Conservation (phyloP, 2,329 filamentous ascomycete genomes). For the Ophiostoma triangulosporum region DNA sequence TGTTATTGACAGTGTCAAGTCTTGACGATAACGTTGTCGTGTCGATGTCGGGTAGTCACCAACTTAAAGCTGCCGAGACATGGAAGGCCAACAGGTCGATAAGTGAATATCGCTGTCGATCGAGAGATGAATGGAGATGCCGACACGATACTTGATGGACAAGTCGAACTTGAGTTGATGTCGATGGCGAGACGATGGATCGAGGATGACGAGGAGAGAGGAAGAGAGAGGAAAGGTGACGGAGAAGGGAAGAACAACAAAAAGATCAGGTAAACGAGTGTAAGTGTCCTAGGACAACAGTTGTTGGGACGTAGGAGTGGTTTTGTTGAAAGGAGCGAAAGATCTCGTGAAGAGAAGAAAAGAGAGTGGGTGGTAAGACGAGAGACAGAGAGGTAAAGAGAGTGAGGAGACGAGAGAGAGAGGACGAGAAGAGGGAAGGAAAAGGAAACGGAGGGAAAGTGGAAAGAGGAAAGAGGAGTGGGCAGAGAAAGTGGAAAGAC, state of each 20-base stretch:
- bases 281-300: constrained; percentile 2
- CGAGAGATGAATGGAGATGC: not conserved
- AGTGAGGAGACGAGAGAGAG: constrained; percentile 2
- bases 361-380: constrained; percentile 1
- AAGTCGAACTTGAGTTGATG: not conserved
- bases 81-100: constrained; percentile 1
- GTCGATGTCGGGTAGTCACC: not conserved
- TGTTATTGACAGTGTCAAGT: not conserved
- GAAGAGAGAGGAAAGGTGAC: constrained; percentile 2
- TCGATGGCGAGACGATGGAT: not conserved
- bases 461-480: not conserved
- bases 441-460: constrained; percentile 1
- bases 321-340: constrained; percentile 6
- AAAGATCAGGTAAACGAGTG: constrained; percentile 4
- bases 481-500: constrained; percentile 1
- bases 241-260: not conserved
- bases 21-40: not conserved
- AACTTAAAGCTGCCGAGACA: constrained; percentile 9
- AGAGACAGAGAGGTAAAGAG: not conserved
- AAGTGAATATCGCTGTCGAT: not conserved
- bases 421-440: constrained; percentile 3
- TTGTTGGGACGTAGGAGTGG: constrained; percentile 1
- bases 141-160: not conserved
- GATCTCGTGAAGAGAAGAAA: constrained; percentile 3
- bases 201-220: not conserved